Base-by-base conservation (phyloP, 208 protist species). In the Leishmania major region DNA sequence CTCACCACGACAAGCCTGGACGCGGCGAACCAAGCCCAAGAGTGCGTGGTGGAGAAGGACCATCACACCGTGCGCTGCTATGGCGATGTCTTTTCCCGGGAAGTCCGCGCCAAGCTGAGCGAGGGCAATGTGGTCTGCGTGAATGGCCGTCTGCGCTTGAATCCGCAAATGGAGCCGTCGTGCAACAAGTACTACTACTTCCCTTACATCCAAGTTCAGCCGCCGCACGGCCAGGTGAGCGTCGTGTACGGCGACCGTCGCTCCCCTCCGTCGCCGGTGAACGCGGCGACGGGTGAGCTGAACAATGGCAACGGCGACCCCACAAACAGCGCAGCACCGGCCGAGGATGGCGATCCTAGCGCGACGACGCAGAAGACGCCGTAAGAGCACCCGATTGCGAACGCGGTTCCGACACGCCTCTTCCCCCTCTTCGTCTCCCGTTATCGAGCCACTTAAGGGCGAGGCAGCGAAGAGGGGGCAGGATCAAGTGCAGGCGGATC, bases 151-250 rank as follows among this genome's bases (percentile, higher is more conserved):
- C 90, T 98, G 73, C 91, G 95, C 53, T 86, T 98, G 51, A 98
- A 96, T 81, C 95, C 95, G 28, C 95, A 98, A 88, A 85, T 96
- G 81, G 95, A 98, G 85, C 89, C 95, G 47, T 88, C 91, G 62
- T 92, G 89, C 83, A 95, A 93, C 74, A 96, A 96, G 87, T 95
- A 97, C 85, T 97, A 95, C 88, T 98, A 98, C 90, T 98, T 97
- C 81, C 95, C 95, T 6, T 98, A 93, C 77, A 94, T 98, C 57
- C 95, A 98, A 70, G 93, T 98, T 22, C 92, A 96, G 64, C 95
- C 93, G 3, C 95, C 95, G 13, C 90, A 98, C 81, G 95, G 95
- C 7, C 93, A 98, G 85, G 95, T 98, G 31, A 87, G 87, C 28
- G 89, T 97, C 25, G 89, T 98, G 43, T 94, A 96, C 85, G 91